Conservation (phyloP, 495 filamentous ascomycete species). For the Barbatosphaeria neglecta region DNA sequence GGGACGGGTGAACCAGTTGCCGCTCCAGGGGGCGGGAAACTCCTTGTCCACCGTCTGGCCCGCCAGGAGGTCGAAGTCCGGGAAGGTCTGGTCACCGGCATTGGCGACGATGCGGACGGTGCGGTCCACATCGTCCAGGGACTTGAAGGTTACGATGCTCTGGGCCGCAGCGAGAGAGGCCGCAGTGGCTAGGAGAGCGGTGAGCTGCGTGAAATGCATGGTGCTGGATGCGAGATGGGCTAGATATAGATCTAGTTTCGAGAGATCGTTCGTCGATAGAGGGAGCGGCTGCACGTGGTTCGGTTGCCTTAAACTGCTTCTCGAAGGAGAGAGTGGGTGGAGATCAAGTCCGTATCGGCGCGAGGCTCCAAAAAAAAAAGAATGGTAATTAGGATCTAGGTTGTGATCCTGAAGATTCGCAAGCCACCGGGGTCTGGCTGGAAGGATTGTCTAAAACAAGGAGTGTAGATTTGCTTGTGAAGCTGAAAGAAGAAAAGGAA, state of each 20-base stretch:
- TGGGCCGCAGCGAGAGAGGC: conserved; percentile 16
- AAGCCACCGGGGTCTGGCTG: too few species aligned
- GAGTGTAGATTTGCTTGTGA: too few species aligned
- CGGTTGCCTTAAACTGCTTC: too few species aligned
- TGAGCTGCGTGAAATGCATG: conserved; percentile 19
- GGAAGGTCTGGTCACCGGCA: conserved; percentile 10
- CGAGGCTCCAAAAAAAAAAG: too few species aligned
- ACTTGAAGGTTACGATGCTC: conserved; percentile 35
- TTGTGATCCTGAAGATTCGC: too few species aligned
- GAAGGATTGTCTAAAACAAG: too few species aligned
- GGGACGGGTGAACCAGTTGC: conserved; percentile 34
- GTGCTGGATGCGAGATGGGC: conserved; percentile 10
- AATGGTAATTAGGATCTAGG: too few species aligned
- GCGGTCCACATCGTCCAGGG: conserved; percentile 33
- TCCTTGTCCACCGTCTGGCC: conserved; percentile 12
- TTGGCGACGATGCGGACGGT: conserved; percentile 31
- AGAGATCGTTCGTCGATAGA: too few species aligned
- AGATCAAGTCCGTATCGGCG: too few species aligned
- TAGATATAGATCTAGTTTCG: not conserved
- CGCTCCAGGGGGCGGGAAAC: conserved; percentile 32
- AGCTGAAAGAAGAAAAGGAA: too few species aligned
- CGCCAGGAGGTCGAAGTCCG: conserved; percentile 17
- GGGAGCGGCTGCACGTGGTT: too few species aligned
- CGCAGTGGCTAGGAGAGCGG: conserved; percentile 15
- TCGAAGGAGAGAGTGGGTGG: too few species aligned